A percentile compares a stretch with the other conserved stretches of the same genome.
Evolutionary conservation across 257 asterid species (phyloP).

Genomic region (Primulina eburnea): DNA sequence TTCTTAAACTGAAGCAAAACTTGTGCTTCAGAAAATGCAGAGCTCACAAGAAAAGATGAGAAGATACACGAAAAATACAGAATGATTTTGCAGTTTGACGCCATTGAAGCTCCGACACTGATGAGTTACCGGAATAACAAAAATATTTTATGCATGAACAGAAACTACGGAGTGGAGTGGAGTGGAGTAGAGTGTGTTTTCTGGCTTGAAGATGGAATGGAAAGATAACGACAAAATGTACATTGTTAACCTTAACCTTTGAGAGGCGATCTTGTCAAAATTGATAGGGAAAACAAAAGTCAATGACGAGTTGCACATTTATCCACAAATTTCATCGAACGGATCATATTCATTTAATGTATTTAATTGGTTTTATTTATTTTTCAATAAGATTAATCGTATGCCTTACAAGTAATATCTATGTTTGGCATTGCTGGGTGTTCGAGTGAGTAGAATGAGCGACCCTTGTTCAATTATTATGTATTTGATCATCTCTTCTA

Average conservation of each 20-base stretch:
- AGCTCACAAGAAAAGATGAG: constrained; percentile 36
- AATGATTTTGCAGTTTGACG: constrained; percentile 33
- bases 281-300: constrained; percentile 22
- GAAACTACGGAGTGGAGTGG: constrained; percentile 2
- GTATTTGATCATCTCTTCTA: too few relatives aligned
- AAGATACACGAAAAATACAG: constrained; percentile 36
- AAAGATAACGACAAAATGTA: neutral
- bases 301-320: constrained; percentile 24
- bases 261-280: constrained; percentile 19
- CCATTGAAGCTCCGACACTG: constrained; percentile 47
- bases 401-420: too few relatives aligned
- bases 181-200: constrained; percentile 23
- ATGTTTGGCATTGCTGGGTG: too few relatives aligned
- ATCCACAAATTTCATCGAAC: neutral
- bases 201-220: constrained; percentile 2
- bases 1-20: constrained; percentile 63
- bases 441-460: too few relatives aligned
- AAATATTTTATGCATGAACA: neutral
- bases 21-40: constrained; percentile 55
- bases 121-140: constrained; percentile 21
- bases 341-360: too few relatives aligned
- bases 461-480: too few relatives aligned
- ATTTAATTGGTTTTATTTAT: too few relatives aligned
- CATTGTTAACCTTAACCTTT: constrained; percentile 11
- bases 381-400: too few relatives aligned